Evolutionary conservation across 768 basidiomycete genomes (phyloP).

Genomic region (Pulveroboletus ravenelii): DNA sequence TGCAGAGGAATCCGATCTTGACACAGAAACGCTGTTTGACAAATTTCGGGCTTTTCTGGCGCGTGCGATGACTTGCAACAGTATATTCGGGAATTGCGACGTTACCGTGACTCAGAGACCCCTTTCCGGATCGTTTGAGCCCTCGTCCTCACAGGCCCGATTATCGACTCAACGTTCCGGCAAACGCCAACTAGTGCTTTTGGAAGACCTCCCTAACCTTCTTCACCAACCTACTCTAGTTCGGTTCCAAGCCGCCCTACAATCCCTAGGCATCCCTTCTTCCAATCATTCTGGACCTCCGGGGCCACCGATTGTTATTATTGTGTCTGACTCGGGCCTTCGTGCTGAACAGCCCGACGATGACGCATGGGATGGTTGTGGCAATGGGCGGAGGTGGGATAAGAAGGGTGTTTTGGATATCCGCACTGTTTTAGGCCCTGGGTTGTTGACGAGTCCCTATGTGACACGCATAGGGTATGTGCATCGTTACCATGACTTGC

Average conservation of each 20-base stretch:
- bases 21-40: constrained; percentile 39
- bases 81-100: constrained; percentile 37
- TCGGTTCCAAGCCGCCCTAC: constrained; percentile 68
- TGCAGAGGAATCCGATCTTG: constrained; percentile 12
- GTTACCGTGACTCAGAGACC: constrained; percentile 8
- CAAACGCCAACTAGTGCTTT: constrained; percentile 61
- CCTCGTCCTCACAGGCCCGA: constrained; percentile 1
- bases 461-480: constrained; percentile 78
- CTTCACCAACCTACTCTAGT: constrained; percentile 63
- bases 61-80: constrained; percentile 58
- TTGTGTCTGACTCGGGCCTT: constrained; percentile 79
- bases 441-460: constrained; percentile 64
- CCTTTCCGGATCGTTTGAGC: constrained; percentile 2
- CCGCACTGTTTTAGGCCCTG: constrained; percentile 64
- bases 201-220: constrained; percentile 92
- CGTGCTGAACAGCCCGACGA: constrained; percentile 58
- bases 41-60: constrained; percentile 76
- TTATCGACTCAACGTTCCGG: constrained; percentile 1
- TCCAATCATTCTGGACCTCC: constrained; percentile 18
- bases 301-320: constrained; percentile 65
- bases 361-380: constrained; percentile 44
- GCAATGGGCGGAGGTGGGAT: constrained; percentile 40
- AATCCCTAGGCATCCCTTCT: constrained; percentile 42
- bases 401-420: constrained; percentile 59
- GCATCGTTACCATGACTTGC: not conserved